Percentiles rank a stretch among this genome's conserved stretches.
Conservation (phyloP, 2,329 filamentous ascomycete genomes). For the Monilinia aucupariae region DNA sequence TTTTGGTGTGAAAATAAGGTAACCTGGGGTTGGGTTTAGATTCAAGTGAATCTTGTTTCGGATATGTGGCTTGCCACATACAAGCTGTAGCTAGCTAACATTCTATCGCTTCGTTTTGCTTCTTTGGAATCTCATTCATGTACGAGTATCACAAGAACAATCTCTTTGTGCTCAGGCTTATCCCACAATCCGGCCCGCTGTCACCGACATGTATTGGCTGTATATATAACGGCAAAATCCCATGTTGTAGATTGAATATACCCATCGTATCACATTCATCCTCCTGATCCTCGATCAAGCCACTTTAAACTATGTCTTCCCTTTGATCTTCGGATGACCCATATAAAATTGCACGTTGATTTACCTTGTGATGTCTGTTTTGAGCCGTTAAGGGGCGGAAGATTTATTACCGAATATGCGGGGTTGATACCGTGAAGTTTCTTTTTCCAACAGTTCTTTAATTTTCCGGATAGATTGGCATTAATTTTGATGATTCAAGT, state of each 20-base stretch:
- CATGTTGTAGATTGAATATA: conserved; percentile 1
- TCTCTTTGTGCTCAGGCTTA: background rate
- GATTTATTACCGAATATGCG: conserved; percentile 1
- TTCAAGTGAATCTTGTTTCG: background rate
- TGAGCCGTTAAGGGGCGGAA: background rate
- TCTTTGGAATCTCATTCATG: conserved; percentile 5
- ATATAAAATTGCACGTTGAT: background rate
- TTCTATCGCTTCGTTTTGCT: background rate
- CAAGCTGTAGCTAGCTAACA: background rate
- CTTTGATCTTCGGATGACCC: background rate
- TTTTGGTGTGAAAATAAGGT: no score
- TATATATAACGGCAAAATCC: conserved; percentile 3
- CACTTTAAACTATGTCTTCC: background rate
- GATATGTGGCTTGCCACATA: background rate
- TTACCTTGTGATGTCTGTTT: background rate
- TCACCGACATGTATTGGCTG: conserved; percentile 10
- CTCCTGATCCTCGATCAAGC: conserved; percentile 9
- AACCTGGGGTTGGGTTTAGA: no score
- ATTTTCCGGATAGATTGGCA: background rate
- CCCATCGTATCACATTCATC: conserved; percentile 5
- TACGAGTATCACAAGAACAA: conserved; percentile 10
- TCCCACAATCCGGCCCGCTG: conserved; percentile 13
- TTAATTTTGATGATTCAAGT: background rate
- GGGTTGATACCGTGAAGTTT: background rate
- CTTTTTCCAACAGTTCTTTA: background rate